These are phyloP conservation scores for Misopates orontium DNA, from an alignment of 257 asterid species.

Conservation along the genomic window DNA sequence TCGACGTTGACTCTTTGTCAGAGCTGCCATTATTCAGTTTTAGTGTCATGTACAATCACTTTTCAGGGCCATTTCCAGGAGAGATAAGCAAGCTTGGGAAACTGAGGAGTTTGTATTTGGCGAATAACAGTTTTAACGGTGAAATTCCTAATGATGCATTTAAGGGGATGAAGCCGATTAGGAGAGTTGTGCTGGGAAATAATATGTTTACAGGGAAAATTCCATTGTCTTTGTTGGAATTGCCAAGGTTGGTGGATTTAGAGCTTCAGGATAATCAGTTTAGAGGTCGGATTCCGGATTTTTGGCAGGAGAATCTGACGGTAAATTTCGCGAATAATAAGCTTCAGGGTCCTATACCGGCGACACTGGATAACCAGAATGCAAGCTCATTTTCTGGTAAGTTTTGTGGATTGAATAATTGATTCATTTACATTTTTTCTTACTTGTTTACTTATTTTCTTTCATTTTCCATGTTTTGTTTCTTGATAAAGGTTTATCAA, in stretches of 20 bases:
- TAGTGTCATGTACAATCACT: conserved; percentile 54
- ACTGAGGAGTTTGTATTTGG: conserved; percentile 53
- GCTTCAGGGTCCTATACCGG: conserved; percentile 54
- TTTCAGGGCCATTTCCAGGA: conserved; percentile 47
- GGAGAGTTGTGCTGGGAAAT: conserved; percentile 46
- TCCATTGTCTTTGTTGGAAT: conserved; percentile 47
- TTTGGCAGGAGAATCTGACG: conserved; percentile 44
- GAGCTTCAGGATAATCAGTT: conserved; percentile 56
- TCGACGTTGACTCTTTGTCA: conserved; percentile 40
- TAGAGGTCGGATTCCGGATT: conserved; percentile 51
- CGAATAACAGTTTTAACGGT: conserved; percentile 53
- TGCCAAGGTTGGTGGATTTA: conserved; percentile 51
- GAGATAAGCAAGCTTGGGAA: conserved; percentile 37
- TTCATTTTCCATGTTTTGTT: not conserved
- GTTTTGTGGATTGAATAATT: not conserved
- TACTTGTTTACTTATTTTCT: not conserved
- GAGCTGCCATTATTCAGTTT: conserved; percentile 37
- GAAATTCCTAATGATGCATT: conserved; percentile 51
- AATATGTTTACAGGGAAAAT: conserved; percentile 48
- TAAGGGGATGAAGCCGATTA: conserved; percentile 46
- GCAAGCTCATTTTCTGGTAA: conserved; percentile 50
- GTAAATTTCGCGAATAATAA: conserved; percentile 49
- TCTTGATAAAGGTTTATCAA: too few species aligned
- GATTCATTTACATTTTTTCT: not conserved
- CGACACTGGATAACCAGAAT: conserved; percentile 31